These are phyloP conservation scores for Stromatinia cepivora DNA, from an alignment of 2,329 filamentous ascomycete genomes.

Conservation along the genomic window DNA sequence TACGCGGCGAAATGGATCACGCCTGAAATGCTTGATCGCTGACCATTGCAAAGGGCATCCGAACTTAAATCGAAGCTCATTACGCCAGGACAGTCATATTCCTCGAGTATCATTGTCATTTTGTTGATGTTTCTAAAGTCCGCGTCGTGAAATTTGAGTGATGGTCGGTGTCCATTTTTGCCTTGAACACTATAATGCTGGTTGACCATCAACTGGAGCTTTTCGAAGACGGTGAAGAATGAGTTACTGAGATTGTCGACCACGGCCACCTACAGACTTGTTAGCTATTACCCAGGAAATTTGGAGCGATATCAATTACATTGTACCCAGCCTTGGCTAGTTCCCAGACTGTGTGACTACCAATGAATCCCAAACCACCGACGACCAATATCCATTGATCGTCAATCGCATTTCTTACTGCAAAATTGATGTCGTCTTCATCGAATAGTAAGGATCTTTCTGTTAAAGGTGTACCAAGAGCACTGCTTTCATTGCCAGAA, in stretches of 20 bases:
- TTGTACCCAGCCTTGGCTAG: conserved; percentile 51
- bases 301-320: conserved; percentile 24
- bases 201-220: conserved; percentile 30
- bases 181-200: conserved; percentile 29
- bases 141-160: conserved; percentile 36
- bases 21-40: conserved; percentile 50
- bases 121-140: conserved; percentile 36
- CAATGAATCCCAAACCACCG: conserved; percentile 51
- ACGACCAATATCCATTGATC: conserved; percentile 45
- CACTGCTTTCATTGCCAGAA: conserved; percentile 30
- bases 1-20: conserved; percentile 71
- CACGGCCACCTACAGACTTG: conserved; percentile 41
- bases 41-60: conserved; percentile 13
- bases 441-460: conserved; percentile 34
- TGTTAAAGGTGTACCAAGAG: conserved; percentile 33
- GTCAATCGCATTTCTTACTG: conserved; percentile 25
- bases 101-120: conserved; percentile 34
- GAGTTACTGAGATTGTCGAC: conserved; percentile 44
- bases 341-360: conserved; percentile 52
- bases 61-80: conserved; percentile 22
- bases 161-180: conserved; percentile 29
- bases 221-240: conserved; percentile 32
- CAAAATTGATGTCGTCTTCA: conserved; percentile 30
- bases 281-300: conserved; percentile 11
- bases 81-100: conserved; percentile 26